Evolutionary conservation across 108 stramenopile genomes (phyloP).

Genomic region (Pseudonitzschia pungens): DNA sequence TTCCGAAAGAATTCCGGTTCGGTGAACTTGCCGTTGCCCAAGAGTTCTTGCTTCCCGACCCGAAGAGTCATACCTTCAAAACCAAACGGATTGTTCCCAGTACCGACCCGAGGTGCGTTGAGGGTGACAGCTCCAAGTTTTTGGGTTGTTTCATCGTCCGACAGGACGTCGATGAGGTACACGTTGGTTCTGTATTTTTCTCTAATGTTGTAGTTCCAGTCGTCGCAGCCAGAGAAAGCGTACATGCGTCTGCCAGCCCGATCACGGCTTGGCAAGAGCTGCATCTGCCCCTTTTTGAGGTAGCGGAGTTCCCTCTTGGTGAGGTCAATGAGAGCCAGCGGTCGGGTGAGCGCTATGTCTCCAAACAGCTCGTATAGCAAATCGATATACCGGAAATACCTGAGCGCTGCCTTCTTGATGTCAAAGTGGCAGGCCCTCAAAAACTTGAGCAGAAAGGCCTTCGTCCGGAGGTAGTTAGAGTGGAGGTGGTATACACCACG

Average conservation of each 20-base stretch:
- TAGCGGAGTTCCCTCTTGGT: slow-evolving; percentile 3
- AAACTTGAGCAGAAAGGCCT: slow-evolving; percentile 39
- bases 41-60: neutral
- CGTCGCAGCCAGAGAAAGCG: slow-evolving; percentile 1
- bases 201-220: neutral
- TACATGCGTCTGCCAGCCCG: slow-evolving; percentile 19
- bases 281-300: slow-evolving; percentile 13
- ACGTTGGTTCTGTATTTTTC: slow-evolving; percentile 1
- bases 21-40: slow-evolving; percentile 3
- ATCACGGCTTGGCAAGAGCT: slow-evolving; percentile 28
- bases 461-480: neutral
- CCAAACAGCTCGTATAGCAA: slow-evolving; percentile 39
- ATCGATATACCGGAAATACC: slow-evolving; percentile 30
- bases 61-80: neutral
- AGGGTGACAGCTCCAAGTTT: neutral
- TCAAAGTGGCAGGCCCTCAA: slow-evolving; percentile 40
- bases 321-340: slow-evolving; percentile 23
- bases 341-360: slow-evolving; percentile 4
- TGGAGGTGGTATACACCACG: neutral
- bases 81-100: neutral
- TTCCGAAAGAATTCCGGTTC: slow-evolving; percentile 7
- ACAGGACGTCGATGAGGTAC: slow-evolving; percentile 4
- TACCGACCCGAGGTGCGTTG: neutral
- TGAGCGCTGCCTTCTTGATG: slow-evolving; percentile 24
- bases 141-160: neutral